A percentile compares a stretch with the other conserved stretches of the same genome.
These are phyloP conservation scores for Penicillium sp. DNA, from an alignment of 2,329 filamentous ascomycete genomes.

Conservation along the genomic window DNA sequence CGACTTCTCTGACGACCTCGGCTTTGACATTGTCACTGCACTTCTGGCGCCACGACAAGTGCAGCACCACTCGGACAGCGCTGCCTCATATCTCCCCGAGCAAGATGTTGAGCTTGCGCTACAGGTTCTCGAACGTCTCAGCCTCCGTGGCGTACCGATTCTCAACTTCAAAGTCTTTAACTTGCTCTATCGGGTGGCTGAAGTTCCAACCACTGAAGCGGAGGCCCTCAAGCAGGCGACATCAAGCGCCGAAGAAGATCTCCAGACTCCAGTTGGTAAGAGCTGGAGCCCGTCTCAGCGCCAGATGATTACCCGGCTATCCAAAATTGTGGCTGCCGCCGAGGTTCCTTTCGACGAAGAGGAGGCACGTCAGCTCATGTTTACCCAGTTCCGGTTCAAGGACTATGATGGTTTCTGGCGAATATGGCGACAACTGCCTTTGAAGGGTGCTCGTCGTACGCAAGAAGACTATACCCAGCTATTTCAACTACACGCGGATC, in stretches of 20 bases:
- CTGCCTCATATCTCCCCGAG: constrained; percentile 20
- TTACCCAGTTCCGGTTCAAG: constrained; percentile 37
- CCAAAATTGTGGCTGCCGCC: constrained; percentile 30
- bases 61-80: constrained; percentile 3
- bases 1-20: constrained; percentile 35
- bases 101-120: constrained; percentile 38
- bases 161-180: constrained; percentile 50
- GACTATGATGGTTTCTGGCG: constrained; percentile 62
- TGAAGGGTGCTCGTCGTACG: constrained; percentile 51
- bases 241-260: neutral
- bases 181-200: constrained; percentile 38
- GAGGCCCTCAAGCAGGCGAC: neutral
- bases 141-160: constrained; percentile 41
- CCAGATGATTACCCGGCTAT: constrained; percentile 23
- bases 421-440: constrained; percentile 56
- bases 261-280: constrained; percentile 1
- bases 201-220: constrained; percentile 33
- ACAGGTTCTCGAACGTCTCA: constrained; percentile 43
- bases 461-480: constrained; percentile 56
- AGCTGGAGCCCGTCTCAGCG: constrained; percentile 12
- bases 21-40: constrained; percentile 36
- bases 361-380: constrained; percentile 32
- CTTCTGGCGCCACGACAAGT: constrained; percentile 32
- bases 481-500: constrained; percentile 51
- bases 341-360: constrained; percentile 30